Conservation (phyloP, 1,284 basidiomycete species). For the Leccinum subspadiceum region DNA sequence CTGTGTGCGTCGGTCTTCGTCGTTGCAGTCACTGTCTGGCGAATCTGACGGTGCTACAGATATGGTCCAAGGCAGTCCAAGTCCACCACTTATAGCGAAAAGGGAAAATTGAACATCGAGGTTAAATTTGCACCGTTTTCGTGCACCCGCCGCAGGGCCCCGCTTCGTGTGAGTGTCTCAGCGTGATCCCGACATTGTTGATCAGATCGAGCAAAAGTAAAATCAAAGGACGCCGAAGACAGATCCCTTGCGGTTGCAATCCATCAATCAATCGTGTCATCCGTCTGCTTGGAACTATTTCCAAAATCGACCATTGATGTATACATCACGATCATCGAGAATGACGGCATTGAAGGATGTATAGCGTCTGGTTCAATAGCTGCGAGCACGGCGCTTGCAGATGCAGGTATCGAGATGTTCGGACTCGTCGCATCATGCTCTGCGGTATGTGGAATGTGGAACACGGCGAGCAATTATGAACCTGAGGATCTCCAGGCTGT, state of each 20-base stretch:
- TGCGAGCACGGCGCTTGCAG: slow-evolving; percentile 86
- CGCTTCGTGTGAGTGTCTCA: slow-evolving; percentile 71
- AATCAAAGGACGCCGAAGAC: slow-evolving; percentile 86
- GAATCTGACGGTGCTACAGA: slow-evolving; percentile 40
- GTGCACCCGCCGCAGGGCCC: slow-evolving; percentile 70
- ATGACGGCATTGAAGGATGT: slow-evolving; percentile 83
- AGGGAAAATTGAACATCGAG: slow-evolving; percentile 89
- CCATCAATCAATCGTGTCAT: slow-evolving; percentile 83
- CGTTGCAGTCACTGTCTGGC: neutral
- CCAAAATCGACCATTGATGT: slow-evolving; percentile 95
- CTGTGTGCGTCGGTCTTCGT: slow-evolving; percentile 62
- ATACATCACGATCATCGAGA: slow-evolving; percentile 88
- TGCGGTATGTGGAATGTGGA: slow-evolving; percentile 47
- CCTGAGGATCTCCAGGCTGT: slow-evolving; percentile 43
- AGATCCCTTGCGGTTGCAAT: slow-evolving; percentile 80
- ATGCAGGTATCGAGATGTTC: slow-evolving; percentile 86
- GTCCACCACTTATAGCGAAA: slow-evolving; percentile 76
- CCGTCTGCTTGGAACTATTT: slow-evolving; percentile 84
- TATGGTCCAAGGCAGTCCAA: slow-evolving; percentile 93
- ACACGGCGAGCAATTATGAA: neutral
- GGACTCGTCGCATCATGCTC: slow-evolving; percentile 81
- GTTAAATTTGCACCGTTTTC: slow-evolving; percentile 97
- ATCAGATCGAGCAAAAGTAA: slow-evolving; percentile 16
- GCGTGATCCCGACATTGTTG: neutral
- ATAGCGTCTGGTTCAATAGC: slow-evolving; percentile 84